Base-by-base conservation (phyloP, 1,284 basidiomycete species). In the Ceratobasidium sp. region DNA sequence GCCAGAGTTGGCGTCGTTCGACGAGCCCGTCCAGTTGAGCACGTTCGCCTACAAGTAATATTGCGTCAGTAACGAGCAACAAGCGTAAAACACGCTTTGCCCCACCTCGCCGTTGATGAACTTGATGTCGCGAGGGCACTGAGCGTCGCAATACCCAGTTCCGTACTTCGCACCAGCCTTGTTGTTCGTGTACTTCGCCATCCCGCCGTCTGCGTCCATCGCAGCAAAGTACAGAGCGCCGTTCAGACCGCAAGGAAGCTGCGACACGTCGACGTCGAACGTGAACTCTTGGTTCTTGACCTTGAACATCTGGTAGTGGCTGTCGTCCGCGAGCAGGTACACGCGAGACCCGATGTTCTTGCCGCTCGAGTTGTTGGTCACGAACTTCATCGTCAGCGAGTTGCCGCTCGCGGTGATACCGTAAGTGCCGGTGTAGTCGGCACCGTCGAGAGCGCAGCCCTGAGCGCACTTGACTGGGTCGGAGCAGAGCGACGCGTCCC, bases 361-460 rank as follows among this genome's bases (percentile, higher is more conserved):
- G 37, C 37, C 81, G 82, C 87, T 88, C 77, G 77, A 81, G 76
- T 79, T 77, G 85, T 87, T 76, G 95, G 91, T 80, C 81, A 86
- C 37, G 94, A 96, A 74, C 87, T 96, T 41, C 89, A 93, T 73
- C 92, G 93, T 89, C 76, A 78, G 90, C 85, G 1, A 79, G 79
- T 84, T 82, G 75, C 85, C 85, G 74, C 77, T 80, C 58, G 85
- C 80, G 53, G 83, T 84, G 80, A 87, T 83, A 77, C 84, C 84
- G 76, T 84, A 85, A 48, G 83, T 84, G 76, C 79, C 83, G 76
- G 79, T 43, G 80, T 88, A 88, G 80, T 87, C 85, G n/a, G 86
- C 87, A 76, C 87, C 87, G 75, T 88, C 87, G 75, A 88, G 80
- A n/a, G 86, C 87, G 77, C 87, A 88, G 81, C 86, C 86, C 27